Evolutionary conservation across 1,284 basidiomycete species (phyloP), one percentile per base, ranked within the genome.

Genomic region (Neolentinus lepideus): DNA sequence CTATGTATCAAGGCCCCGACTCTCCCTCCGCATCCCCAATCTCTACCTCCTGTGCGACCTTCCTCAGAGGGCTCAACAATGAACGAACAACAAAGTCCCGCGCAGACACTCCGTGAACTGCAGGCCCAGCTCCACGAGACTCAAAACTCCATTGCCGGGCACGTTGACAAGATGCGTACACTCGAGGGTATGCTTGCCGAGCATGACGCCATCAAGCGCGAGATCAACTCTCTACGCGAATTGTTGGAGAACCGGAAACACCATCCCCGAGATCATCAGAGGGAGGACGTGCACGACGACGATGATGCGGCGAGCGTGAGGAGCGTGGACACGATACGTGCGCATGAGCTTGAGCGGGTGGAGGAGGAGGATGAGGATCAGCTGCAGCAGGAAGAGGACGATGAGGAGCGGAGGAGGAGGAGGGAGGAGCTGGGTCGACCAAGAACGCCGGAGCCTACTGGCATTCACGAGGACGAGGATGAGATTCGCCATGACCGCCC

Each of bases 111-210:
- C n/a, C 69, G 74, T 29, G 76, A 80, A 22, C 80, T 99, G 2
- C 94, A 97, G 66, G 69, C 78, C 2, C 92, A 98, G 67, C 80
- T 99, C 14, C 81, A 81, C 51, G 90, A 94, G 54, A 97, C 95
- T 0, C 94, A 97, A 64, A 72, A 80, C 0, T 88, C 87, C 0
- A 78, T 98, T 16, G 80, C 87, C 1, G 76, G 72, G 14, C 92
- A 98, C 64, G 81, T 93, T 35, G 92, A 94, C 58, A 92, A 94
- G 71, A 88, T 97, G 58, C 83, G 86, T 46, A 79, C 84, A 14
- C 77, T 98, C 29, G 94, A 98, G 64, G 79, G 78, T 38, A 81
- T 94, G 53, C 79, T 97, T 50, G 79, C 90, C 0, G 94, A 98
- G 68, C 93, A 98, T 63, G 93, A 97, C 57, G 76, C 75, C 9